Evolutionary conservation across 75 land plant genomes (phyloP), one percentile per base, ranked within the genome.

Genomic region (Selaginella tamariscina): DNA sequence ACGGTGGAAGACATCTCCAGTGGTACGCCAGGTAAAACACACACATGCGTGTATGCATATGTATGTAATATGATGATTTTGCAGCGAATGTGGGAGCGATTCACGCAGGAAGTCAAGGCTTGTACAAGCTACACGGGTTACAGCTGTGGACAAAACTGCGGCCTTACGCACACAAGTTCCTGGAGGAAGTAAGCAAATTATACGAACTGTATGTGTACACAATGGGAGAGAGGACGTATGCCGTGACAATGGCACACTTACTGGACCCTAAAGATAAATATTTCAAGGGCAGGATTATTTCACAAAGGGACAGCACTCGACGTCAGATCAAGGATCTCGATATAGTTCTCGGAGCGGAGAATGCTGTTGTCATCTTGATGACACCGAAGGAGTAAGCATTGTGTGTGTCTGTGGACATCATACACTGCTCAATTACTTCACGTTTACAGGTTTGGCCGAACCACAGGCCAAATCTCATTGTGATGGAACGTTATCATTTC

Each of bases 401-500:
- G 5, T 9, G 5, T 59, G 8, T 2, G 62, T 26, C 21, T 59
- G 18, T 59, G 27, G 2, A 5, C 21, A 9, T 21, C 23, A 23
- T 11, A 49, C 54, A 11, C 20, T 49, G 20, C 20, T 49, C 20
- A 49, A 11, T 49, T 11, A 11, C 54, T 49, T 49, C 54, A 2
- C n/a, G 62, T n/a, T 26, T 59, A 2, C 62, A 59, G 62, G 62
- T 59, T 8, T 59, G 62, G 62, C 62, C 62, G 21, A 59, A 27
- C 8, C 62, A 59, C n/a, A 8, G 26, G 23, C 8, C 62, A 8
- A 59, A 59, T 26, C 26, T 59, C 24, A 59, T 59, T 23, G 62
- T 59, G 18, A 59, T 59, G 62, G 62, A 59, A 59, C 23, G 62
- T 9, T 59, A 59, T n/a, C 62, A 59, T 59, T 59, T 59, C 62